Percentiles rank a stretch among this genome's conserved stretches.
Conservation (phyloP, 148 eudicot genomes). For the Spergularia bocconei region DNA sequence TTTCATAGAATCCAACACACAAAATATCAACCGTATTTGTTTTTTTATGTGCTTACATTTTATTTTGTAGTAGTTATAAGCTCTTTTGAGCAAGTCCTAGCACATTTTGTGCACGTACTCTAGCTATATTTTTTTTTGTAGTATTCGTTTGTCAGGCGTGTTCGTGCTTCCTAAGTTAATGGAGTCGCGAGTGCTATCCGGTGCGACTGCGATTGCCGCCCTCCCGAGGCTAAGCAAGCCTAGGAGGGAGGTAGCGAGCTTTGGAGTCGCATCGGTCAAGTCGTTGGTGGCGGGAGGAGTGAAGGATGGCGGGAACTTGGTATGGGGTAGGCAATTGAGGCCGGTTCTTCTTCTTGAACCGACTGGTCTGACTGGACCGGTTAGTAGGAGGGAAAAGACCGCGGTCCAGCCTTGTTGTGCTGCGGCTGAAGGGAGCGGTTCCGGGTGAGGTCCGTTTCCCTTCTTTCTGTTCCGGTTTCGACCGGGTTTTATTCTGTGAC, state of each 20-base stretch:
- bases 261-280: slow-evolving; percentile 23
- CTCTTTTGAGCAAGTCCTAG: neutral
- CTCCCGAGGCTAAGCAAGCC: slow-evolving; percentile 41
- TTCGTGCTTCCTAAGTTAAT: slow-evolving; percentile 24
- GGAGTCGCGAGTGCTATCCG: slow-evolving; percentile 81
- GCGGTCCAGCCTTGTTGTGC: slow-evolving; percentile 63
- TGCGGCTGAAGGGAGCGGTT: slow-evolving; percentile 64
- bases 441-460: slow-evolving; percentile 96
- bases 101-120: slow-evolving; percentile 1
- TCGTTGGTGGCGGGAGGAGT: slow-evolving; percentile 27
- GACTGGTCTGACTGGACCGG: slow-evolving; percentile 6
- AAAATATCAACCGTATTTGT: slow-evolving; percentile 7
- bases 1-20: slow-evolving; percentile 7
- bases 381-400: slow-evolving; percentile 35
- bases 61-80: neutral
- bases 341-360: slow-evolving; percentile 60
- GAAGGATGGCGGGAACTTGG: slow-evolving; percentile 66
- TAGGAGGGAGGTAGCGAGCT: slow-evolving; percentile 20
- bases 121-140: neutral
- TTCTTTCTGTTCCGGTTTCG: slow-evolving; percentile 19
- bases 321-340: slow-evolving; percentile 85
- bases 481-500: slow-evolving; percentile 17
- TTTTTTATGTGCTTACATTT: neutral
- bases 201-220: slow-evolving; percentile 57
- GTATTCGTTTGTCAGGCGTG: too few species aligned